Evolutionary conservation across 2,329 filamentous ascomycete genomes (phyloP).

Genomic region (Colletotrichum gigasporum): DNA sequence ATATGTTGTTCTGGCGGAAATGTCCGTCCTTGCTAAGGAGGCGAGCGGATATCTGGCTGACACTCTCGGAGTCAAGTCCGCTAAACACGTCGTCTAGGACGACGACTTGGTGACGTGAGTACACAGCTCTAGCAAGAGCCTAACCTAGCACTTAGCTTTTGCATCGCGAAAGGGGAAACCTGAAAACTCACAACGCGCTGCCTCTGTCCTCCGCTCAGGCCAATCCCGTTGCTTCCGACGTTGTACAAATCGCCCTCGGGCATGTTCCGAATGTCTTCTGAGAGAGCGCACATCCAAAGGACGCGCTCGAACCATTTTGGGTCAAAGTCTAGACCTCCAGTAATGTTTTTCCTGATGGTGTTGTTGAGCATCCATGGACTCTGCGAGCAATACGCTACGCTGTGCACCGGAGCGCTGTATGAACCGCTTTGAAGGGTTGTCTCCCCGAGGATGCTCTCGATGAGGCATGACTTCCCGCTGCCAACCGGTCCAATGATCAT

Average conservation of each 20-base stretch:
- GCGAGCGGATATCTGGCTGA: background rate
- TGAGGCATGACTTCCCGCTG: conserved; percentile 15
- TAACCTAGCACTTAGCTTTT: background rate
- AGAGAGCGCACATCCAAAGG: conserved; percentile 5
- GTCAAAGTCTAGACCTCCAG: background rate
- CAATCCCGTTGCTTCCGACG: conserved; percentile 11
- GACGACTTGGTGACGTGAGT: background rate
- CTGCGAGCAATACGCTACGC: conserved; percentile 18
- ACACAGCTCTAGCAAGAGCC: background rate
- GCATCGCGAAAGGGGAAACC: too few relatives aligned
- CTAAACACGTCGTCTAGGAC: conserved; percentile 16
- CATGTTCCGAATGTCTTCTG: background rate
- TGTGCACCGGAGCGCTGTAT: too few relatives aligned
- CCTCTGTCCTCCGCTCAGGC: conserved; percentile 9
- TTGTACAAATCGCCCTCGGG: background rate
- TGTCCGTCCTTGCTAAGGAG: background rate
- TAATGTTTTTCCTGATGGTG: conserved; percentile 20
- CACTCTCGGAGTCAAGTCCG: background rate
- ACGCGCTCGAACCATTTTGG: conserved; percentile 7
- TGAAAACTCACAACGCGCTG: conserved; percentile 15
- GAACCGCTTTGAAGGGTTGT: background rate
- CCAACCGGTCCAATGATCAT: conserved; percentile 15
- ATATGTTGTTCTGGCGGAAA: background rate
- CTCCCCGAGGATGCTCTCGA: conserved; percentile 10
- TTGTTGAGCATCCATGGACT: conserved; percentile 17